Evolutionary conservation across 2,329 filamentous ascomycete species (phyloP).

Genomic region (Colletotrichum sidae): DNA sequence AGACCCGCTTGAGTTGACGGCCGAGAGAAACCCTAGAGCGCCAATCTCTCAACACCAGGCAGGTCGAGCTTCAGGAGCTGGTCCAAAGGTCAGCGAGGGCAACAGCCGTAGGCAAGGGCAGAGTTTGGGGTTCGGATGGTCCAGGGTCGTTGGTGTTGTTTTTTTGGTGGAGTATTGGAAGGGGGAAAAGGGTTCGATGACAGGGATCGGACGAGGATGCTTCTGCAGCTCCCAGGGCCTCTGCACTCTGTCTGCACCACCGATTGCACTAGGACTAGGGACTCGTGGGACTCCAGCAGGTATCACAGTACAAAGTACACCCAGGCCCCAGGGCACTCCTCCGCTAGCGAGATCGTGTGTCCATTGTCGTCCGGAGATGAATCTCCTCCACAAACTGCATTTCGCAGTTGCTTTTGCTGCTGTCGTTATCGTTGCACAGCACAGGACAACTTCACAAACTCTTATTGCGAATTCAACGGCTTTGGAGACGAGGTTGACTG

Average conservation of each 20-base stretch:
- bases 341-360: slow-evolving; percentile 30
- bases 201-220: slow-evolving; percentile 23
- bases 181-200: slow-evolving; percentile 27
- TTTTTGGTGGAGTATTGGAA: slow-evolving; percentile 29
- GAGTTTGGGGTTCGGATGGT: slow-evolving; percentile 3
- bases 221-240: slow-evolving; percentile 3
- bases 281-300: too few relatives aligned
- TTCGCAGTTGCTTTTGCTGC: not conserved
- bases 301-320: too few relatives aligned
- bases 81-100: not conserved
- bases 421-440: not conserved
- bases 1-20: slow-evolving; percentile 1
- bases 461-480: too few relatives aligned
- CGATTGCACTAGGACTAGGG: slow-evolving; percentile 20
- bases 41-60: slow-evolving; percentile 21
- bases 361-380: slow-evolving; percentile 35
- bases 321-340: not conserved
- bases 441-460: too few relatives aligned
- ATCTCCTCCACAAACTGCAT: slow-evolving; percentile 28
- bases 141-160: slow-evolving; percentile 20
- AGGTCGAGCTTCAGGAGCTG: slow-evolving; percentile 6
- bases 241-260: slow-evolving; percentile 23
- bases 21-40: slow-evolving; percentile 13
- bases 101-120: slow-evolving; percentile 10
- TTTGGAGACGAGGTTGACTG: not conserved